Conservation (phyloP, 805 yeast species). For the Schizosaccharomyces cryophilus region DNA sequence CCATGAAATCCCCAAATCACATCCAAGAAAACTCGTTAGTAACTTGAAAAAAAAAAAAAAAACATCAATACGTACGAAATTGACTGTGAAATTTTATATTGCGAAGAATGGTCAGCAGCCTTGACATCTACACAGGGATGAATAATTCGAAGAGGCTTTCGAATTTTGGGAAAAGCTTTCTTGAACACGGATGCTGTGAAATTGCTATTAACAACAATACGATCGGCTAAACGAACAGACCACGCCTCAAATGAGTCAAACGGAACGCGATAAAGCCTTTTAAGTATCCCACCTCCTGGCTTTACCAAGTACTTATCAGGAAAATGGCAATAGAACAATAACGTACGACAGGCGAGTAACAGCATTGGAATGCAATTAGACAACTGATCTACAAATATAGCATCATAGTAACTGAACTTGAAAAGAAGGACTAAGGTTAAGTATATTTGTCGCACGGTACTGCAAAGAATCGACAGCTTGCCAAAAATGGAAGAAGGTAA, state of each 20-base stretch:
- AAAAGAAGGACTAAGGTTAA: conserved; percentile 25
- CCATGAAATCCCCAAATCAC: too few relatives aligned
- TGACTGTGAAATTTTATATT: conserved; percentile 5
- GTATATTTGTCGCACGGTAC: conserved; percentile 59
- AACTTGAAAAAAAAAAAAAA: conserved; percentile 4
- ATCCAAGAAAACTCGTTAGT: background rate
- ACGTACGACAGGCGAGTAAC: conserved; percentile 15
- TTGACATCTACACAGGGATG: conserved; percentile 56
- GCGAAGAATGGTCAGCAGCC: conserved; percentile 3
- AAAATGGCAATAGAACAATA: conserved; percentile 82
- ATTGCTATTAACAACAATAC: conserved; percentile 62
- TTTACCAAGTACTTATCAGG: conserved; percentile 67
- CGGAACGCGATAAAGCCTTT: conserved; percentile 48
- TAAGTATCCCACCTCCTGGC: conserved; percentile 24
- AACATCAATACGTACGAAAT: background rate
- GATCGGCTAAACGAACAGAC: conserved; percentile 53
- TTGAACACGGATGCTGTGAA: conserved; percentile 54
- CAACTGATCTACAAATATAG: conserved; percentile 68
- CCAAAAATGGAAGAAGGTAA: conserved; percentile 48
- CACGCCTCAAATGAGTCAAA: conserved; percentile 69
- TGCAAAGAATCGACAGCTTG: conserved; percentile 50
- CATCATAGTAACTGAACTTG: conserved; percentile 30
- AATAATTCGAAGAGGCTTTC: conserved; percentile 25
- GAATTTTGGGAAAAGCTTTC: conserved; percentile 26
- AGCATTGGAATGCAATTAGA: conserved; percentile 62